Base-by-base conservation (phyloP, 352 stramenopile species). In the Phytophthora podocarpi region DNA sequence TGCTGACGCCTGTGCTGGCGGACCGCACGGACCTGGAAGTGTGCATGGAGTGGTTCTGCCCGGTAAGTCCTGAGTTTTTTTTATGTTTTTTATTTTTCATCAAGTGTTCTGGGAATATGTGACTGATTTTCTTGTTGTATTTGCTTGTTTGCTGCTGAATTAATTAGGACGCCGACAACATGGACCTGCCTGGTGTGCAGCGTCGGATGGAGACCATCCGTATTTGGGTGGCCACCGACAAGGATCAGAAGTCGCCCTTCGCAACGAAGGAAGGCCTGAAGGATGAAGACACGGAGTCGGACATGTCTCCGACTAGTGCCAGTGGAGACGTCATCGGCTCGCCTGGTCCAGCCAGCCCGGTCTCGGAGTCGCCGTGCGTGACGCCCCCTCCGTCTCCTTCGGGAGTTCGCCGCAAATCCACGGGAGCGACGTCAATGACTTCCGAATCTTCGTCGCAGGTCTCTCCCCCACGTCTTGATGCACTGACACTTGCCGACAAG, bases 11-110 rank as follows among this genome's bases (percentile, higher is more conserved):
- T 5, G 81, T 92, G 47, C 67, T 94, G 0, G 82, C 87, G 9
- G 82, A 96, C 54, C 87, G 85, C 41, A 90, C 75, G 11, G 87
- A 96, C 58, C 55, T 96, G 0, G 85, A 93, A 59, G 82, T 96
- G 23, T 93, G 82, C 62, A 93, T 96, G 83, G 87, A 96, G 50
- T 94, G 87, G 87, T 94, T 96, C 65, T 87, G 77, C 15, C 85
- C 84, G 39, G 82, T 92, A 75, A 27, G 63, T 75, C 31, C 18
- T 62, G 42, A 40, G 63, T 78, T 31, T 34, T 45, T 47, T 42
- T 31, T 36, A 8, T 36, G n/a, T 9, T 43, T 46, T 31, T 34
- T 11, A 21, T 35, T 47, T 34, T 67, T 61, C 36, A 47, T 59
- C 1, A 48, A 52, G 3, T 12, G 4, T 59, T 59, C 34, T 9